A percentile compares a stretch with the other conserved stretches of the same genome.
phyloP scores from a whole-genome alignment of 2,329 filamentous ascomycete species.

The Trichophyton mentagrophytes region DNA sequence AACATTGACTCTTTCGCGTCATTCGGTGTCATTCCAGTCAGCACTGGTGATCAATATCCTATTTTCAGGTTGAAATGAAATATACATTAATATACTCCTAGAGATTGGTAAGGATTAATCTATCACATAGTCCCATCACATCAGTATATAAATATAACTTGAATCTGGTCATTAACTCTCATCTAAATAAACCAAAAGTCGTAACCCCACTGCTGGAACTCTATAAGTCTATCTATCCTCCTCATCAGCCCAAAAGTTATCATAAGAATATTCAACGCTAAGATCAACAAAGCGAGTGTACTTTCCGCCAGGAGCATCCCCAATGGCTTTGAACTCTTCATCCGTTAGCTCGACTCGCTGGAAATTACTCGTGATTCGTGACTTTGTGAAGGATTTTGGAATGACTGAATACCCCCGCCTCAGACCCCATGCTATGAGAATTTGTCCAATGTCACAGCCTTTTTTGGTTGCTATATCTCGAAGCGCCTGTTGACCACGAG shows the following conservation, averaged over 20 bases:
- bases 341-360: neutral
- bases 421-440: conserved; percentile 1
- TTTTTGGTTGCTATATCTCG: neutral
- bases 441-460: neutral
- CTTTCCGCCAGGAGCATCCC: neutral
- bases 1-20: conserved; percentile 6
- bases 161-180: too few relatives aligned
- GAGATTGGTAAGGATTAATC: neutral
- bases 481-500: neutral
- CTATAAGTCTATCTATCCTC: neutral
- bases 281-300: conserved; percentile 3
- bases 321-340: neutral
- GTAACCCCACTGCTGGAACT: neutral
- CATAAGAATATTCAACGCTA: conserved; percentile 1
- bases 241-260: conserved; percentile 4
- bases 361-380: conserved; percentile 5
- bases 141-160: neutral
- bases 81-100: neutral
- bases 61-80: neutral
- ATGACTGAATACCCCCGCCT: neutral
- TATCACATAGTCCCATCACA: neutral
- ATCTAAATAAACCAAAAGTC: neutral
- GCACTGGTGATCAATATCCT: conserved; percentile 4
- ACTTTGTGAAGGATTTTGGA: conserved; percentile 1
- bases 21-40: conserved; percentile 5